A percentile compares a stretch with the other conserved stretches of the same genome.
These are phyloP conservation scores for Annulohypoxylon bovei DNA, from an alignment of 495 filamentous ascomycete species.

Conservation along the genomic window DNA sequence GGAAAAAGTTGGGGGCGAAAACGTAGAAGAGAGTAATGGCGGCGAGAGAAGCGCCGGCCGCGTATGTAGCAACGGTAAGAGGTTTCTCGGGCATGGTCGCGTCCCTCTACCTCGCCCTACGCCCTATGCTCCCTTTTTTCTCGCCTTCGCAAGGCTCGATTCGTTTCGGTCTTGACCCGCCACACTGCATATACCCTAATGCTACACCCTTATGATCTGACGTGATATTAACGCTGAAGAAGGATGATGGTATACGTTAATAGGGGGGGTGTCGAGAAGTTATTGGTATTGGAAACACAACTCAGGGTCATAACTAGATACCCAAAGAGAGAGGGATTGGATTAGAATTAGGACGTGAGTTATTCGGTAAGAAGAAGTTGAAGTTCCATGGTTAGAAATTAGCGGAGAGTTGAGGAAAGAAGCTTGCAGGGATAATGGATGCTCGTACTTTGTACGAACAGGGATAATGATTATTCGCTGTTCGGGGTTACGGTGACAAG, in stretches of 20 bases:
- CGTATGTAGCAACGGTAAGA: constrained; percentile 88
- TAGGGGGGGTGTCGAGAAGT: neutral
- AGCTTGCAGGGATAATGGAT: neutral
- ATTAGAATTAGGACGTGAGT: neutral
- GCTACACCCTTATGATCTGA: neutral
- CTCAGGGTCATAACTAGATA: constrained; percentile 21
- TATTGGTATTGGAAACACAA: constrained; percentile 4
- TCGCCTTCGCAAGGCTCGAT: neutral
- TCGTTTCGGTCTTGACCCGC: neutral
- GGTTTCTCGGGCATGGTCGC: constrained; percentile 85
- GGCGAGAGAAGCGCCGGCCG: constrained; percentile 93
- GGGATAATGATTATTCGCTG: constrained; percentile 8
- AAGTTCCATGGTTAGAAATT: neutral
- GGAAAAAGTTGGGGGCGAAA: constrained; percentile 93
- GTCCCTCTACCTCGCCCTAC: neutral
- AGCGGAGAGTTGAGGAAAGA: neutral
- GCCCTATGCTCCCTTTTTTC: neutral
- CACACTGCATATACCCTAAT: neutral
- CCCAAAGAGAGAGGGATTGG: neutral
- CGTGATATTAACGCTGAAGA: constrained; percentile 10
- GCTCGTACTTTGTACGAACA: neutral
- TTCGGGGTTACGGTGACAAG: constrained; percentile 17
- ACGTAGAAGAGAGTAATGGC: constrained; percentile 97
- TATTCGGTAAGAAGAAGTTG: constrained; percentile 6
- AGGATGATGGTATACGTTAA: neutral